Base-by-base conservation (phyloP, 768 basidiomycete species). In the Pholiota conissans region DNA sequence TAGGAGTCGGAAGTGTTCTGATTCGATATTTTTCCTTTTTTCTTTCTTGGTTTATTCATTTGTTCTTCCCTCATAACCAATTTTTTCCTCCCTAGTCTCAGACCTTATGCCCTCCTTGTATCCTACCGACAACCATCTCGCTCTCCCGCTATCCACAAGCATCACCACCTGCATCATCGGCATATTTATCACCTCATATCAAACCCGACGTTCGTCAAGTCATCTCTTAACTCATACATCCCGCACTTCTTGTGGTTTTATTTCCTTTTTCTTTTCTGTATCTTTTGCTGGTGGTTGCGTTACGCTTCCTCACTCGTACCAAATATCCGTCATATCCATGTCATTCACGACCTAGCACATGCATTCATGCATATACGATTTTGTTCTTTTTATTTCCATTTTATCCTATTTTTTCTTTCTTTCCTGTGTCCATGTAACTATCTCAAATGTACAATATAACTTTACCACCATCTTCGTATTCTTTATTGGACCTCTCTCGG, bases 141-240 rank as follows among this genome's bases (percentile, higher is more conserved):
- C 55, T 35, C 47, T 56, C 55, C 48, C 22, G 35, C 55, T 39
- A 49, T 56, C 27, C 42, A 29, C 53, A 46, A 22, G 20, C 40
- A 47, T 29, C 20, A 24, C 26, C 30, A 48, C 46, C 46, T 37
- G 55, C 55, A 56, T 56, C 46, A 56, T 42, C 48, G 37, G 55
- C 55, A 56, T 56, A 56, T 56, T 49, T 50, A 56, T 56, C 55
- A 49, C 48, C 47, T 40, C 42, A 53, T 39, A 45, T 54, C 53
- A 18, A 54, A 45, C 29, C 34, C 42, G 20, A 52, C 52, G 24
- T n/a, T n/a, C n/a, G n/a, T n/a, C 20, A 50, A 52, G 9, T 39
- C 32, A 18, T 26, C 11, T 24, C 4, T 39, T 16, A 18, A 28
- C 22, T 24, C 34, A 16, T n/a, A 34, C n/a, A 14, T 35, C 32